Base-by-base conservation (phyloP, 2,329 filamentous ascomycete species). In the Metarhizium anisopliae region DNA sequence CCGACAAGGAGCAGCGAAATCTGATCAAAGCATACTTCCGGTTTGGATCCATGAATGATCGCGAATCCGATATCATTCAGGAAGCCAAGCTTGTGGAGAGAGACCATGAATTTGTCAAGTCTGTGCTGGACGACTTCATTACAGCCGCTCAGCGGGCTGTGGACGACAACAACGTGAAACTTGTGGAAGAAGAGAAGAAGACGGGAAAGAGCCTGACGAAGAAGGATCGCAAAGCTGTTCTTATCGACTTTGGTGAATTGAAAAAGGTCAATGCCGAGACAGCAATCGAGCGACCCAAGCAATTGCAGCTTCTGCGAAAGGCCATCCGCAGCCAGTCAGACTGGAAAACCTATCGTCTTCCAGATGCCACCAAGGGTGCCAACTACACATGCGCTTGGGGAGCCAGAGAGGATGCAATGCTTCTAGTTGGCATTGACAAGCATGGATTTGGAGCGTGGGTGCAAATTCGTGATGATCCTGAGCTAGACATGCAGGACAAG, bases 201-300 rank as follows among this genome's bases (percentile, higher is more conserved):
- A 80, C 82, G 0, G 90, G 90, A 66, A 95, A 94, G 68, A 80
- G 85, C 2, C 73, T 95, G 55, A 95, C 93, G 0, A 96, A 97
- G 76, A 99, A 99, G 71, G 94, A 99, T 68, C 90, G 90, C 71
- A 99, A 99, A 72, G 94, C 94, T 0, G 90, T 99, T 18, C 77
- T 99, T 49, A 96, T 99, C 64, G 92, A 97, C 68, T 96, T 92
- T 71, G 86, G 88, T 50, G 90, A 92, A 55, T 87, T 96, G 52
- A 95, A 95, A 72, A 92, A 95, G 64, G 83, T 96, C 65, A 99
- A 99, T 67, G 94, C 94, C 0, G 91, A 96, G 71, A 97, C 94
- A 0, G 88, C 96, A 55, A 84, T 96, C 11, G 93, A 97, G 63
- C 86, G 95, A 8, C 93, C 94, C 0, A 83, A 86, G 50, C 93